A percentile compares a stretch with the other conserved stretches of the same genome.
phyloP scores from a whole-genome alignment of 176 grass and related monocot genomes.

The Canna indica region DNA sequence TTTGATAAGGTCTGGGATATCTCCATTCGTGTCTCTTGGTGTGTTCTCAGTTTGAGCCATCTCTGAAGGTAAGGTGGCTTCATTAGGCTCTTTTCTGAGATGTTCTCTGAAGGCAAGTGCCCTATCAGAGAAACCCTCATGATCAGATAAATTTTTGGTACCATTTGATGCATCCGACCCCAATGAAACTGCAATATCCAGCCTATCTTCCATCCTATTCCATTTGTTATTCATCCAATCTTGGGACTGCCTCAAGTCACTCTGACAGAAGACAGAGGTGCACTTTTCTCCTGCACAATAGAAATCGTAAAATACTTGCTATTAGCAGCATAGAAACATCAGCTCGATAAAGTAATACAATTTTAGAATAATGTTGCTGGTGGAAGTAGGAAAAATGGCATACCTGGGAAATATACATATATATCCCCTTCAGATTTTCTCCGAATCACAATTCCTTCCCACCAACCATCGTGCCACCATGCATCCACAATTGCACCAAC shows the following conservation, averaged over 20 bases:
- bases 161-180: not conserved
- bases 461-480: constrained; percentile 84
- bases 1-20: constrained; percentile 46
- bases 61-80: constrained; percentile 4
- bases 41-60: constrained; percentile 20
- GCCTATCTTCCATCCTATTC: constrained; percentile 45
- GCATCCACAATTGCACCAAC: constrained; percentile 70
- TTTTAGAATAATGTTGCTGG: not conserved
- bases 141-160: not conserved
- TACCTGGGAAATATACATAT: constrained; percentile 88
- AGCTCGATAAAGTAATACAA: not conserved
- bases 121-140: not conserved
- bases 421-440: constrained; percentile 27
- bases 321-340: not conserved
- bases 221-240: constrained; percentile 69
- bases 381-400: not conserved
- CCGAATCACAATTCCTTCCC: constrained; percentile 74
- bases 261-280: constrained; percentile 34
- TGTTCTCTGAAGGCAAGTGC: not conserved
- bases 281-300: constrained; percentile 54
- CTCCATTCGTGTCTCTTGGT: constrained; percentile 12
- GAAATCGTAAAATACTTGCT: not conserved
- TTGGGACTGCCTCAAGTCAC: constrained; percentile 52
- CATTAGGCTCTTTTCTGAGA: constrained; percentile 12
- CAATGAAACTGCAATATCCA: constrained; percentile 33